Evolutionary conservation across 306 rosid species (phyloP).

Genomic region (Gynostemma pentaphyllum): DNA sequence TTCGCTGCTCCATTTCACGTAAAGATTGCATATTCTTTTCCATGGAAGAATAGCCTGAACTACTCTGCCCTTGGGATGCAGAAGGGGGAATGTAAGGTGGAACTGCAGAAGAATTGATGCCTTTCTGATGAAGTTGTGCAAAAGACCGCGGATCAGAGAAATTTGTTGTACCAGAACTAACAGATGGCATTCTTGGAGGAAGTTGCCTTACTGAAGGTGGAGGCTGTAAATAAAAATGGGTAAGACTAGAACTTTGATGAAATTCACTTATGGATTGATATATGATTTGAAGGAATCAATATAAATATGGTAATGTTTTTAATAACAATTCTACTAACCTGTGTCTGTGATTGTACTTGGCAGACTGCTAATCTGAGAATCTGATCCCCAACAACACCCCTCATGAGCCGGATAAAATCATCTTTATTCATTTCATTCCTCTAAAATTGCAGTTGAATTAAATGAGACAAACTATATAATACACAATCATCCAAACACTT

Average conservation of each 20-base stretch:
- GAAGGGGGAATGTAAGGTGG: slow-evolving; percentile 43
- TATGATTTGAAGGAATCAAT: slow-evolving; percentile 1
- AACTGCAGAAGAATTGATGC: slow-evolving; percentile 40
- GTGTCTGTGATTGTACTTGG: slow-evolving; percentile 57
- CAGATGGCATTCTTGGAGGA: slow-evolving; percentile 49
- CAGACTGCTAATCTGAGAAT: slow-evolving; percentile 69
- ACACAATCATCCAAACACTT: slow-evolving; percentile 7
- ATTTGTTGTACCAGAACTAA: slow-evolving; percentile 39
- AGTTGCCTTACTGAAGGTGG: slow-evolving; percentile 44
- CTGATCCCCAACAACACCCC: slow-evolving; percentile 78
- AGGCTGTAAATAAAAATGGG: slow-evolving; percentile 23
- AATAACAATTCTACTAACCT: slow-evolving; percentile 27
- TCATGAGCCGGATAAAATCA: slow-evolving; percentile 61
- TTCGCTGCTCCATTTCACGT: slow-evolving; percentile 33
- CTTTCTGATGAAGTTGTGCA: slow-evolving; percentile 66
- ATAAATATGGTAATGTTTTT: not conserved
- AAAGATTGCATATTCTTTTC: slow-evolving; percentile 40
- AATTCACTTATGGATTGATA: not conserved
- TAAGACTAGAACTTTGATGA: slow-evolving; percentile 8
- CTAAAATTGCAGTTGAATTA: slow-evolving; percentile 29
- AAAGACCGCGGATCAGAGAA: slow-evolving; percentile 62
- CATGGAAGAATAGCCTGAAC: slow-evolving; percentile 25
- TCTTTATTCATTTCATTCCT: slow-evolving; percentile 78
- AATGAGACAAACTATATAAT: slow-evolving; percentile 14
- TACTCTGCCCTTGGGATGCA: slow-evolving; percentile 29